Evolutionary conservation across 768 basidiomycete genomes (phyloP).

Genomic region (Suillus plorans): DNA sequence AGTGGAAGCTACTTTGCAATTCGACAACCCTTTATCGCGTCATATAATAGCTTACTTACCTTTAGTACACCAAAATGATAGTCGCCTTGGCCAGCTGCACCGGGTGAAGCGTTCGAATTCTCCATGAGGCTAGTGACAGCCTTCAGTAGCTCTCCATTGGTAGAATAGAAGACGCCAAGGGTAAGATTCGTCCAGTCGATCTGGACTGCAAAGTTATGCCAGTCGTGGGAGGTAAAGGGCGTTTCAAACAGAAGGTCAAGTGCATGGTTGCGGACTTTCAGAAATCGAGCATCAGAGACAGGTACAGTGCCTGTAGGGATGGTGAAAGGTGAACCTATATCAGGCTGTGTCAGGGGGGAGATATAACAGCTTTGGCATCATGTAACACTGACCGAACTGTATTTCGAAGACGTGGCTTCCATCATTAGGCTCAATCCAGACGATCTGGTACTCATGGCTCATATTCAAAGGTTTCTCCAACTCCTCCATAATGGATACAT

Average conservation of each 20-base stretch:
- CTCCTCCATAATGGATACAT: conserved; percentile 48
- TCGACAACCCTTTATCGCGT: neutral
- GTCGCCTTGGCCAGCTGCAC: conserved; percentile 52
- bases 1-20: conserved; percentile 46
- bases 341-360: neutral
- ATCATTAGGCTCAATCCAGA: conserved; percentile 62
- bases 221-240: conserved; percentile 40
- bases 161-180: conserved; percentile 52
- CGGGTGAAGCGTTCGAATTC: conserved; percentile 41
- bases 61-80: conserved; percentile 64
- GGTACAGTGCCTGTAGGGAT: conserved; percentile 47
- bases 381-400: conserved; percentile 46
- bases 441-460: conserved; percentile 60
- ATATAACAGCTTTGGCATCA: neutral
- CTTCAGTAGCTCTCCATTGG: conserved; percentile 35
- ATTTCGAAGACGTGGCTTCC: conserved; percentile 60
- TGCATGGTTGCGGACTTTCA: conserved; percentile 59
- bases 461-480: conserved; percentile 45
- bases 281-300: conserved; percentile 40
- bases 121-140: conserved; percentile 42
- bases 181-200: conserved; percentile 55
- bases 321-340: conserved; percentile 57
- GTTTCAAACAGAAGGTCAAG: conserved; percentile 49
- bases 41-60: conserved; percentile 31
- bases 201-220: conserved; percentile 63